Evolutionary conservation across 129 eudicot species (phyloP), one percentile per base, ranked within the genome.

Genomic region (Chrysanthemum seticuspe): DNA sequence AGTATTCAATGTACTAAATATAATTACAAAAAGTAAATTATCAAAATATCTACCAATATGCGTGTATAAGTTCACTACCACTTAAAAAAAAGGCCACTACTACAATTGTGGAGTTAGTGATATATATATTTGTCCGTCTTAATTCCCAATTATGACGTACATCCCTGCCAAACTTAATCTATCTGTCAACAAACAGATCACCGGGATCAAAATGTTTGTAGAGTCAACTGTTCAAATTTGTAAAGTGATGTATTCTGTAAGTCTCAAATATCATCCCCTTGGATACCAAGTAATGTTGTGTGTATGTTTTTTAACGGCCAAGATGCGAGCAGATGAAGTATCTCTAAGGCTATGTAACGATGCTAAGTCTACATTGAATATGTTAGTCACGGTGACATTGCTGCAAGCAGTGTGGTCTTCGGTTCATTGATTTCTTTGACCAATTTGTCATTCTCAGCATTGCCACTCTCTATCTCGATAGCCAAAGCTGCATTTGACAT

Each of bases 371-470:
- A 80, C 82, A 80, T 27, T 52, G 71, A 6, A 40, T 74, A 61
- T 77, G 69, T 1, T 25, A 16, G 64, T 76, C 79, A 68, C 25
- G 23, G 54, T 36, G 87, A 81, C 78, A 88, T 78, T 23, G 80
- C 55, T 56, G 89, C 77, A 73, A 86, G 80, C 83, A 86, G 19
- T 16, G 85, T 80, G 68, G 83, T 27, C 87, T 84, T 89, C 68
- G 82, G 65, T 63, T 89, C 89, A 4, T 79, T 82, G 9, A 84
- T 86, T 71, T 86, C 84, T 75, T 74, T 77, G 57, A 86, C 83
- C 72, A 89, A 62, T 81, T 84, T 84, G 51, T 81, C 86, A 27
- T 86, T 86, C 77, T 86, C 89, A 50, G 80, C 59, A 56, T 65
- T 82, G 74, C 85, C 76, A 62, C 79, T 67, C 75, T 82, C 73